Base-by-base conservation (phyloP, 441 rosid genomes). In the Populus hybrid region DNA sequence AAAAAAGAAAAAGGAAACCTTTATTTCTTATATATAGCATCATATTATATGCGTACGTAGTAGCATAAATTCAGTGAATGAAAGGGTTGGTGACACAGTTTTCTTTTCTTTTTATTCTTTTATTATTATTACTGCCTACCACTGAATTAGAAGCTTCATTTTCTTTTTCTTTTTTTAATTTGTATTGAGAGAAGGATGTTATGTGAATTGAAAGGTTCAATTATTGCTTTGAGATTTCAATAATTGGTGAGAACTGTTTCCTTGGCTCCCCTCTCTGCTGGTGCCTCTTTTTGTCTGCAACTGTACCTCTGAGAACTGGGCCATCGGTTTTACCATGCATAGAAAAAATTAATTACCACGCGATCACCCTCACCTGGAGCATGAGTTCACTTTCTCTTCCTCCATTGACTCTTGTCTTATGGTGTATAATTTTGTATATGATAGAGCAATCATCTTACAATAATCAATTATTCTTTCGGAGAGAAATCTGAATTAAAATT, bases 161-260 rank as follows among this genome's bases (percentile, higher is more conserved):
- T 65, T 40, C 9, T n/a, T 53, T 21, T 42, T 3, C 59, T 21
- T 64, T 42, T 50, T 65, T 11, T 56, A 10, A 7, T 10, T 72
- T 21, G 74, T 11, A 10, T 14, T n/a, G 16, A 4, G 28, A 24
- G 33, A 23, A 72, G 9, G 20, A 71, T 42, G 38, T 64, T 76
- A 53, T 28, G 75, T 50, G 69, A 81, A 64, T 64, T 72, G 74
- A 72, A 35, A 75, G 73, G 77, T 82, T 81, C 88, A 85, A 84
- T 86, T 83, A 88, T 83, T 86, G 89, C 35, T 74, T 72, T 29
- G 70, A 72, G 81, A 80, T 80, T 65, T 10, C 85, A 88, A 84
- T 82, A 75, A 85, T 84, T 88, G 89, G 28, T 31, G 8, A 64
- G 29, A 68, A 83, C 85, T 85, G 80, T 53, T 64, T 31, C 35